These are phyloP conservation scores for Rhodotorula taiwanensis DNA, from an alignment of 768 basidiomycete species.

Conservation along the genomic window DNA sequence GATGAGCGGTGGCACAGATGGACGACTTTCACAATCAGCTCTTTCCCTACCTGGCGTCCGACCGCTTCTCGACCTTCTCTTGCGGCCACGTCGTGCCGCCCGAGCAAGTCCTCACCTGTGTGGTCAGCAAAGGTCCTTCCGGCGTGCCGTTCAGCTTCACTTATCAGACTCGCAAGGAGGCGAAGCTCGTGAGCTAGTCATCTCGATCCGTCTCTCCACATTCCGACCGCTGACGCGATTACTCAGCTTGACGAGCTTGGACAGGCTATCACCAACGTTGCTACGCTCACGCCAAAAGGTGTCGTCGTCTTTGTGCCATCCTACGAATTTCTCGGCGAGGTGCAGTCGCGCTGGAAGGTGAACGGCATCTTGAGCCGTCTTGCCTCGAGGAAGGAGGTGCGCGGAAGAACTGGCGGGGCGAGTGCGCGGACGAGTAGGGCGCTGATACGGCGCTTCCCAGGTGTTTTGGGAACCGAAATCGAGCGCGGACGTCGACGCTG, in stretches of 20 bases:
- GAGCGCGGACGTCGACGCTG: slow-evolving; percentile 61
- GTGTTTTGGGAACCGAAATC: slow-evolving; percentile 84
- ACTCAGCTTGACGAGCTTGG: slow-evolving; percentile 71
- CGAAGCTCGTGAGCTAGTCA: slow-evolving; percentile 20
- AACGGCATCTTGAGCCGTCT: slow-evolving; percentile 61
- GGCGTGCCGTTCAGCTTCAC: slow-evolving; percentile 61
- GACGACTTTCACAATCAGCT: slow-evolving; percentile 78
- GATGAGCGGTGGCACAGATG: slow-evolving; percentile 56
- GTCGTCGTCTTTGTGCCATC: slow-evolving; percentile 93
- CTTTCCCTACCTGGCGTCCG: slow-evolving; percentile 58
- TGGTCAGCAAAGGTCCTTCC: slow-evolving; percentile 34
- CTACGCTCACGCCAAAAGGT: slow-evolving; percentile 70
- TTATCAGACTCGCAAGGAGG: slow-evolving; percentile 57
- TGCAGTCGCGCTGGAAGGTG: slow-evolving; percentile 61
- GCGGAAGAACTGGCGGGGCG: too few relatives aligned
- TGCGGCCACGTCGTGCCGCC: slow-evolving; percentile 88
- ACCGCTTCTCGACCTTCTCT: slow-evolving; percentile 69
- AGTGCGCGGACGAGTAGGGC: too few relatives aligned
- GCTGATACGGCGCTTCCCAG: slow-evolving; percentile 47
- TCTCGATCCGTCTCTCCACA: background rate
- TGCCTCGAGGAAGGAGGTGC: slow-evolving; percentile 66
- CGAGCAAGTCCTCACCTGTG: slow-evolving; percentile 64
- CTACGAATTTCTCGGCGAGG: slow-evolving; percentile 67
- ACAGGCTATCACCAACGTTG: slow-evolving; percentile 70
- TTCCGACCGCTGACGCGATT: background rate